Evolutionary conservation across 2,329 filamentous ascomycete genomes (phyloP), one percentile per base, ranked within the genome.

Genomic region (Pseudogymnoascus sp.): DNA sequence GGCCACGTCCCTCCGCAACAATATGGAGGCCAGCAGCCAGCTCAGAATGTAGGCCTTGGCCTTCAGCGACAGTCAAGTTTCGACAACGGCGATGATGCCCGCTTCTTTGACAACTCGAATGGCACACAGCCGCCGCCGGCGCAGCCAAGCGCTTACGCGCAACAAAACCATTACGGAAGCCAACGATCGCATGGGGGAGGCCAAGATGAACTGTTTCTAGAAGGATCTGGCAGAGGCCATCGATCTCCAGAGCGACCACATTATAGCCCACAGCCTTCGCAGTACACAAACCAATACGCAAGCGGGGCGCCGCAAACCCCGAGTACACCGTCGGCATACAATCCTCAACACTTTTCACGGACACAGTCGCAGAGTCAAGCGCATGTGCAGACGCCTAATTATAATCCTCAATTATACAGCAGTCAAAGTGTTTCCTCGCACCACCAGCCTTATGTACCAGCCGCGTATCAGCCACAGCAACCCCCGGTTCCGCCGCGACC

Each of bases 71-170:
- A 83, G 64, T 80, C 82, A 56, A 92, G 87, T 75, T 91, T 89
- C 75, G 85, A 90, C 71, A 83, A 80, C 65, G 88, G 86, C 64
- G 89, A 94, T 71, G 88, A 92, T 71, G 76, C 78, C 55, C 74
- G 76, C 56, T 82, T 84, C 65, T 77, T 81, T 66, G 67, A 71
- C 58, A 64, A 70, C 38, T 64, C 67, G 63, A 65, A 64, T 56
- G 55, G 55, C 55, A 37, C 60, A 63, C 67, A 28, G 71, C 72
- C 9, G 63, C 80, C 82, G 67, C 73, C 76, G 63, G 78, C 78
- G 72, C 67, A 82, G 73, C 71, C 77, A 33, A 71, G 61, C 52
- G 15, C 66, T 18, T 57, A 69, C 19, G 48, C 67, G 38, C 61
- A 59, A 52, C 45, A 52, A 52, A 52, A 30, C n/a, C 45, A 52